Base-by-base conservation (phyloP, 176 grass and related monocot species). In the Puccinellia tenuiflora region DNA sequence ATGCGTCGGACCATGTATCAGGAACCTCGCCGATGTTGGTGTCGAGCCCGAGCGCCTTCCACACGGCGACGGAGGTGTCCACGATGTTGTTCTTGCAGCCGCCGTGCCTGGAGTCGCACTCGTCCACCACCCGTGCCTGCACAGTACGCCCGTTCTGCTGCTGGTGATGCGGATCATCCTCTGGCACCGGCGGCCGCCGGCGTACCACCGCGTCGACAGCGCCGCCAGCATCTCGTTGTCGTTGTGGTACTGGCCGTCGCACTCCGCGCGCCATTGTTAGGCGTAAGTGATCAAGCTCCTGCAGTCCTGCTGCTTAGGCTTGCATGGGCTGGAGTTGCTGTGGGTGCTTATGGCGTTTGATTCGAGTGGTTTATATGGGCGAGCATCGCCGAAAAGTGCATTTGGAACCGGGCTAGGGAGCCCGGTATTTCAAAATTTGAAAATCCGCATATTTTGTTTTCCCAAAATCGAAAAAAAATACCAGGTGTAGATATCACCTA, bases 31-130 rank as follows among this genome's bases (percentile, higher is more conserved):
- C 90, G 52, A 59, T 15, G 83, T 66, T 13, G 18, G 82, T 68
- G 77, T 91, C 62, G 39, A 91, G 77, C 6, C 90, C 86, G 15
- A 91, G 81, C 16, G 82, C 82, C 21, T 38, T n/a, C 90, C 86
- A 91, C 10, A 91, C 90, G 4, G 85, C 90, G 0, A 33, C n/a
- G 2, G 90, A 85, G 16, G 86, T 75, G 73, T 91, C 90, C 0
- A 88, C 90, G 73, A 88, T 76, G 77, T 88, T 82, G 77, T 81
- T 1, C 20, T 43, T 18, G 70, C 89, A 91, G 16, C 85, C 81
- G 16, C 85, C 81, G 28, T 24, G 66, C 1, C 11, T 11, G 9
- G 86, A 34, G 68, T 88, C 85, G 63, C 85, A 88, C 45, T 91
- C 70, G 82, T 88, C 89, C 17, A 91, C 76, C 3, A 85, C 81